A percentile compares a stretch with the other conserved stretches of the same genome.
Conservation (phyloP, 805 yeast species). For the Komagataella mondaviorum region DNA sequence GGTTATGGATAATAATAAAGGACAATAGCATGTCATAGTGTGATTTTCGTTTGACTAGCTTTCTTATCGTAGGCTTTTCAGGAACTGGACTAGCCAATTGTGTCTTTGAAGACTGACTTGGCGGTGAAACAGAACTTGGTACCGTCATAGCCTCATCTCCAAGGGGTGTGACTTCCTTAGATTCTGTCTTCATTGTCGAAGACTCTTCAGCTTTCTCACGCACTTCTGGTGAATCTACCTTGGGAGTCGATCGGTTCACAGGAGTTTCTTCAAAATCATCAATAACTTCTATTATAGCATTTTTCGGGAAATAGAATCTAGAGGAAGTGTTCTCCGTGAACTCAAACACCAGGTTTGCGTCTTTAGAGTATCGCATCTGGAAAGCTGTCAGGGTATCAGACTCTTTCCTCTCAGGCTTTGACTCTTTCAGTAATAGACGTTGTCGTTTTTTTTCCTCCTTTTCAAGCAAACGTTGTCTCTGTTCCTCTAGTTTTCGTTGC, state of each 20-base stretch:
- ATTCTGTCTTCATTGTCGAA: neutral
- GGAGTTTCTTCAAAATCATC: conserved; percentile 16
- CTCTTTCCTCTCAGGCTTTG: conserved; percentile 9
- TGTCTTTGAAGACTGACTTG: neutral
- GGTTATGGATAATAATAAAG: conserved; percentile 36
- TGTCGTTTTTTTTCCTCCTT: conserved; percentile 6
- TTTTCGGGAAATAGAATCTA: conserved; percentile 63
- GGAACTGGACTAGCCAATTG: neutral
- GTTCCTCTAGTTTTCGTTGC: neutral
- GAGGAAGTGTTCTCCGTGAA: conserved; percentile 68
- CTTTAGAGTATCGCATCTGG: conserved; percentile 55
- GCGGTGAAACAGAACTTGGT: neutral
- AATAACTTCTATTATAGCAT: conserved; percentile 55
- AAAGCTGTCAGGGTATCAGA: conserved; percentile 62
- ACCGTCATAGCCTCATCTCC: conserved; percentile 2
- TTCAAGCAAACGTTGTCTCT: conserved; percentile 2
- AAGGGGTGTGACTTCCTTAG: neutral
- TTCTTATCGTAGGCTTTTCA: neutral
- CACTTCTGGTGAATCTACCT: neutral
- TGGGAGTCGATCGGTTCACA: conserved; percentile 1
- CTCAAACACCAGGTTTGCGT: conserved; percentile 74
- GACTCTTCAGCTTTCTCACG: neutral
- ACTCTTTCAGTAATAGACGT: conserved; percentile 4
- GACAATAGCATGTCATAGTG: conserved; percentile 30
- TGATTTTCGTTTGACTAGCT: conserved; percentile 1